Conservation (phyloP, 1,284 basidiomycete genomes). For the Cutaneotrichosporon spelunceum region DNA sequence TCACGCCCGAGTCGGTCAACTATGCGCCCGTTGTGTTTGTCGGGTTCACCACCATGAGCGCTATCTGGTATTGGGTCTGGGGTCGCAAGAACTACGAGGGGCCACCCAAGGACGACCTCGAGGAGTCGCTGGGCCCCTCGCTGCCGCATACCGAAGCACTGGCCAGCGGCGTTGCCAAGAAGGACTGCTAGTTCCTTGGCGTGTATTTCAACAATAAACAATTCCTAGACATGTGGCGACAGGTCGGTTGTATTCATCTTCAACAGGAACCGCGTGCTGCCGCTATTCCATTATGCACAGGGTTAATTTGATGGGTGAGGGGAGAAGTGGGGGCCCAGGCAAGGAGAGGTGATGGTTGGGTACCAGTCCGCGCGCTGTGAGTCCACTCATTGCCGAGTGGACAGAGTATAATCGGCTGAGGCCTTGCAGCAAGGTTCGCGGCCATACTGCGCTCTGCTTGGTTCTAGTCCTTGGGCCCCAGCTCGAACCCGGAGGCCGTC, state of each 20-base stretch:
- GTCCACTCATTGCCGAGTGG: too few species aligned
- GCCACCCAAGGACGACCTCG: slow-evolving; percentile 21
- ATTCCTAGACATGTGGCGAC: background rate
- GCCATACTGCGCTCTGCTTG: too few species aligned
- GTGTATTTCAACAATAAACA: slow-evolving; percentile 1
- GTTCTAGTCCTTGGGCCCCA: too few species aligned
- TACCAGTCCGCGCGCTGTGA: too few species aligned
- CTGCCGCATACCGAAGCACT: background rate
- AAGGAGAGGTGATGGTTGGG: too few species aligned
- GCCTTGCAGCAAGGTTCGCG: too few species aligned
- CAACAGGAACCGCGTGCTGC: background rate
- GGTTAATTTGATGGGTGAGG: too few species aligned
- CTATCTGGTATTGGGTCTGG: slow-evolving; percentile 58
- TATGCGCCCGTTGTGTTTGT: slow-evolving; percentile 62
- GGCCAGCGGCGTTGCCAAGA: background rate
- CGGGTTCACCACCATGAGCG: slow-evolving; percentile 59
- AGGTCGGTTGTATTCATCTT: background rate
- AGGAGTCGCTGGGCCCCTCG: background rate
- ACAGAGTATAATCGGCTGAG: too few species aligned
- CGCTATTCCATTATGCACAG: background rate
- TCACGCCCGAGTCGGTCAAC: slow-evolving; percentile 36
- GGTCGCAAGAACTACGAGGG: slow-evolving; percentile 44
- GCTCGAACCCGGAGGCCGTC: too few species aligned
- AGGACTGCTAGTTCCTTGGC: background rate
- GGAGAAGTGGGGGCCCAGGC: too few species aligned